Evolutionary conservation across 2,329 filamentous ascomycete genomes (phyloP), one percentile per base, ranked within the genome.

Genomic region (Chrysoporthe deuterocubensis): DNA sequence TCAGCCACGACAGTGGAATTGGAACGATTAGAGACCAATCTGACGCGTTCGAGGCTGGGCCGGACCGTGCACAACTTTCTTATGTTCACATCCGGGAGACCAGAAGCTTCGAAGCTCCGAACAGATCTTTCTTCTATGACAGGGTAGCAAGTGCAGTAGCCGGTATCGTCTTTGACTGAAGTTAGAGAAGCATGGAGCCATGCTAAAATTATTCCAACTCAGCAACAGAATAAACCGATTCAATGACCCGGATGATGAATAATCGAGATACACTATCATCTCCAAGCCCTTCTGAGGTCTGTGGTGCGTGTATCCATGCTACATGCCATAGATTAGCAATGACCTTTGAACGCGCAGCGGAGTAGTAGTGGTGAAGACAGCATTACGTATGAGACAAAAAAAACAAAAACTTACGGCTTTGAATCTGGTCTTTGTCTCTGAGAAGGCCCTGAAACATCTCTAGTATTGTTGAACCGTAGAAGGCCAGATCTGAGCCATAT

Each of bases 131-230:
- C 14, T n/a, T 13, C 14, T 13, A 57, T 57, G 8, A n/a, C 8
- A 57, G 52, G 52, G 16, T 34, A 18, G 32, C 32, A 32, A 14
- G 52, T 34, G 16, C 32, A 57, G 32, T 18, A 21, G 16, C 52
- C 52, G 14, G 32, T 57, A 3, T 57, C 14, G 26, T 14, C 14
- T 11, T n/a, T 14, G 32, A 57, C 6, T 14, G 48, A 32, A 6
- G 32, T 72, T 61, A 79, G 69, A 4, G 77, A 74, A 50, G 76
- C 72, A 34, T 71, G 73, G 8, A 80, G 69, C 78, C 78, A 80
- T 18, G 76, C 75, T 50, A 80, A 58, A 65, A 78, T 75, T 67
- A 80, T 72, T 7, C 74, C 78, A 56, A 78, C 66, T 80, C 78
- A n/a, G 73, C 74, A 18, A 79, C 52, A n/a, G 68, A 71, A 13